Conservation (phyloP, 23 red algal species). For the Cyanidiococcus yangmingshanensis region DNA sequence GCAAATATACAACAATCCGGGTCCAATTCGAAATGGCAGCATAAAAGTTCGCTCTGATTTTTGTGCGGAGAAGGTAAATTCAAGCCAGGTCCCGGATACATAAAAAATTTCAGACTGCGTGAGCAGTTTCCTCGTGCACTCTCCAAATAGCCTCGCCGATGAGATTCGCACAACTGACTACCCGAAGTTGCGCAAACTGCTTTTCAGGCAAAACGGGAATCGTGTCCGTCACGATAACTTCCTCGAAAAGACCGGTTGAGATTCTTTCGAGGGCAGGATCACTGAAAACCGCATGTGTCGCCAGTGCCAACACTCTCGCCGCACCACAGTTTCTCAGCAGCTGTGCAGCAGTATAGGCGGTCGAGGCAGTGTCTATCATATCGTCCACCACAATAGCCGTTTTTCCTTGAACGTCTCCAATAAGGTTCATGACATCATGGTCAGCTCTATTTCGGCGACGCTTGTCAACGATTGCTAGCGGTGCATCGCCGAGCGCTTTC, state of each 20-base stretch:
- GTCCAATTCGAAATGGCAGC: too few species aligned
- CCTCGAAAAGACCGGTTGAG: constrained; percentile 77
- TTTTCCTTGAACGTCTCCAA: constrained; percentile 81
- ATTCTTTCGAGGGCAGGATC: constrained; percentile 82
- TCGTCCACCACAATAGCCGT: constrained; percentile 94
- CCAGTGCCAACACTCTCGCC: constrained; percentile 63
- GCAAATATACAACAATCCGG: too few species aligned
- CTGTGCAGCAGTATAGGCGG: constrained; percentile 64
- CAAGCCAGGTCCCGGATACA: neutral
- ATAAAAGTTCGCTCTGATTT: too few species aligned
- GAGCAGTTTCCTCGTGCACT: constrained; percentile 65
- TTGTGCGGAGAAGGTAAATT: neutral
- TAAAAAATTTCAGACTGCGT: neutral
- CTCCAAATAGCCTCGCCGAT: constrained; percentile 79
- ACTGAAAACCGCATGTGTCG: constrained; percentile 85
- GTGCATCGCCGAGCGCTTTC: constrained; percentile 66
- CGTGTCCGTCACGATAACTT: constrained; percentile 91
- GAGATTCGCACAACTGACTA: constrained; percentile 64
- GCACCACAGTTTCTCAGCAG: constrained; percentile 68
- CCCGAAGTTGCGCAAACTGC: constrained; percentile 67
- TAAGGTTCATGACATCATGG: constrained; percentile 83
- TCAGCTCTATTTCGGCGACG: constrained; percentile 66
- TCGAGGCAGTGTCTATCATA: constrained; percentile 96
- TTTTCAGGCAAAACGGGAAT: constrained; percentile 64
- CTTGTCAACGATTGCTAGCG: constrained; percentile 97